These are phyloP conservation scores for Kurtzmaniella fragi DNA, from an alignment of 805 yeast genomes.

Conservation along the genomic window DNA sequence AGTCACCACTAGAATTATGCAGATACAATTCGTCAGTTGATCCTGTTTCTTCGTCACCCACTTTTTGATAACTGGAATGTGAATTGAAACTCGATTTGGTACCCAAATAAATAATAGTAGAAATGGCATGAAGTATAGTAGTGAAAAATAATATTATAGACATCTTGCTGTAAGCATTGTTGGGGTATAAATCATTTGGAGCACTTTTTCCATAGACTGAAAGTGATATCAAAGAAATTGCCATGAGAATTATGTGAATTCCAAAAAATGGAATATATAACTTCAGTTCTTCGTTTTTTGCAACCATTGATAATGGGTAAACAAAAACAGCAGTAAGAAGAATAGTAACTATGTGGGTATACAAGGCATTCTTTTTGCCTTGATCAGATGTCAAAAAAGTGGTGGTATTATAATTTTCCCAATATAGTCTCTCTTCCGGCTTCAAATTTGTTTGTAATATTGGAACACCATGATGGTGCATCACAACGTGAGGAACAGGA, in stretches of 20 bases:
- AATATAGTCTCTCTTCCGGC: conserved; percentile 68
- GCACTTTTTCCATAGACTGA: conserved; percentile 55
- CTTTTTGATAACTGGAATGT: conserved; percentile 10
- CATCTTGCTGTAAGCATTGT: conserved; percentile 67
- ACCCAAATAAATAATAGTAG: conserved; percentile 48
- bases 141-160: conserved; percentile 54
- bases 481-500: conserved; percentile 32
- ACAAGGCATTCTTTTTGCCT: conserved; percentile 47
- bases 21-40: too few relatives aligned
- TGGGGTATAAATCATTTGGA: conserved; percentile 63
- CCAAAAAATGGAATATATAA: conserved; percentile 49
- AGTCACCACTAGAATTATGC: not conserved
- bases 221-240: conserved; percentile 42
- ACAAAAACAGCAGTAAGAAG: conserved; percentile 43
- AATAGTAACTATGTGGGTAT: conserved; percentile 47
- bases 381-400: conserved; percentile 58
- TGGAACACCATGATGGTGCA: conserved; percentile 65
- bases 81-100: conserved; percentile 37
- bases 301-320: conserved; percentile 65
- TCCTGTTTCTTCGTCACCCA: conserved; percentile 5
- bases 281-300: conserved; percentile 59
- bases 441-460: conserved; percentile 62
- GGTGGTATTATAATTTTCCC: conserved; percentile 77
- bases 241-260: conserved; percentile 40
- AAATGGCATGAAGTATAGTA: conserved; percentile 47